A percentile compares a stretch with the other conserved stretches of the same genome.
Evolutionary conservation across 202 grass and related monocot species (phyloP).

Genomic region (Schoenoplectus triqueter): DNA sequence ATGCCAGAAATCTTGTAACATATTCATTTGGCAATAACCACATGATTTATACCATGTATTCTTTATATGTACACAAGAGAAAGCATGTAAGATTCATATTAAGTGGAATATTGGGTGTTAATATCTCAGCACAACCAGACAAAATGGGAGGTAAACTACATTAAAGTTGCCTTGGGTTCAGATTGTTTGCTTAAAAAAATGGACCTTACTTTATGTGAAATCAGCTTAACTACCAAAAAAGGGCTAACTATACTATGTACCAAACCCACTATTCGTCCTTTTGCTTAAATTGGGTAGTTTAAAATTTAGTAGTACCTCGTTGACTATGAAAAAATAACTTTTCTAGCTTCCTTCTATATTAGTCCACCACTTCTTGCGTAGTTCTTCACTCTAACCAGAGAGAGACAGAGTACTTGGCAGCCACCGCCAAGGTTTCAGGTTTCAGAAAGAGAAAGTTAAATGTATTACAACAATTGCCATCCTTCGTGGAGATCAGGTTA

Average conservation of each 20-base stretch:
- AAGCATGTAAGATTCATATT: neutral
- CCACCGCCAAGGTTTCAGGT: neutral
- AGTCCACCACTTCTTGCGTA: neutral
- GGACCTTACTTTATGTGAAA: conserved; percentile 26
- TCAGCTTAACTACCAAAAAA: conserved; percentile 41
- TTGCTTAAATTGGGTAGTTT: conserved; percentile 19
- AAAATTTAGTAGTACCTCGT: conserved; percentile 21
- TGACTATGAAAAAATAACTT: conserved; percentile 32
- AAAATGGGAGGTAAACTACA: conserved; percentile 39
- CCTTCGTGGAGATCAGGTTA: conserved; percentile 25
- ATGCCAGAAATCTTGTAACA: neutral
- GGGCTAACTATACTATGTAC: conserved; percentile 3
- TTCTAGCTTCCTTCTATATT: conserved; percentile 26
- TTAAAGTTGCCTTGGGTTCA: conserved; percentile 27
- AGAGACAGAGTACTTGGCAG: neutral
- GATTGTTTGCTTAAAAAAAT: conserved; percentile 2
- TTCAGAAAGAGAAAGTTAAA: conserved; percentile 28
- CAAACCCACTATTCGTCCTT: conserved; percentile 29
- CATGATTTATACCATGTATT: neutral
- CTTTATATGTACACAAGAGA: neutral
- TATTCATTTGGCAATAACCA: neutral
- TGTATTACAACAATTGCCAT: conserved; percentile 26
- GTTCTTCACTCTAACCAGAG: conserved; percentile 25
- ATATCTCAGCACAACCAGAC: conserved; percentile 29
- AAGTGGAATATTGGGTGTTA: neutral